Evolutionary conservation across 805 yeast species (phyloP).

Genomic region (Wickerhamiella australiensis): DNA sequence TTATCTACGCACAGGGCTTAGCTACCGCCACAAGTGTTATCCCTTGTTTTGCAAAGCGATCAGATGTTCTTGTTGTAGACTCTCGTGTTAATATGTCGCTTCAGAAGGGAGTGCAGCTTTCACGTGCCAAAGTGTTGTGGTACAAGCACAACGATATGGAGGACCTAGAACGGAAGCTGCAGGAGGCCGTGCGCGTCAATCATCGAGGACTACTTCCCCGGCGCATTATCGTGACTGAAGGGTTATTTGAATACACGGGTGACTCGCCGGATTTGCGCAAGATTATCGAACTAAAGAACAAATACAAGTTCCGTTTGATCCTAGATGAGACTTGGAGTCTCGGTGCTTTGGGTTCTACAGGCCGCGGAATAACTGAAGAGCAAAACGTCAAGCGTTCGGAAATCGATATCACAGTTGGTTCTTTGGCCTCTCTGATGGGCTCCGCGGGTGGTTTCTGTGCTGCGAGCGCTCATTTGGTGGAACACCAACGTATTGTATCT

Average conservation of each 20-base stretch:
- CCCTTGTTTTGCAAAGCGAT: constrained; percentile 90
- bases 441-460: constrained; percentile 90
- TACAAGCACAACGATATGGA: constrained; percentile 82
- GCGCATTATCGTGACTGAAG: constrained; percentile 86
- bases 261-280: constrained; percentile 60
- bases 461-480: constrained; percentile 70
- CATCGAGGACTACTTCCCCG: constrained; percentile 67
- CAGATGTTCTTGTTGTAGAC: constrained; percentile 85
- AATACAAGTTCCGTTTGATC: constrained; percentile 74
- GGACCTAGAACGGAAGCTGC: constrained; percentile 59
- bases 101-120: constrained; percentile 77
- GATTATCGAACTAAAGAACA: constrained; percentile 60
- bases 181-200: constrained; percentile 43
- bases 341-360: constrained; percentile 75
- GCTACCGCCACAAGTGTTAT: constrained; percentile 76
- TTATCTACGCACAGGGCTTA: constrained; percentile 87
- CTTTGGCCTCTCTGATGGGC: constrained; percentile 69
- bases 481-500: constrained; percentile 85
- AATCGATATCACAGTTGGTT: constrained; percentile 76
- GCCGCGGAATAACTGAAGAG: constrained; percentile 76
- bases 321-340: constrained; percentile 80
- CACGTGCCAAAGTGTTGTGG: constrained; percentile 65
- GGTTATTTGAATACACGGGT: constrained; percentile 69
- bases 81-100: constrained; percentile 59
- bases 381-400: constrained; percentile 53